These are phyloP conservation scores for Psidium guajava DNA, from an alignment of 345 rosid genomes.

Conservation along the genomic window DNA sequence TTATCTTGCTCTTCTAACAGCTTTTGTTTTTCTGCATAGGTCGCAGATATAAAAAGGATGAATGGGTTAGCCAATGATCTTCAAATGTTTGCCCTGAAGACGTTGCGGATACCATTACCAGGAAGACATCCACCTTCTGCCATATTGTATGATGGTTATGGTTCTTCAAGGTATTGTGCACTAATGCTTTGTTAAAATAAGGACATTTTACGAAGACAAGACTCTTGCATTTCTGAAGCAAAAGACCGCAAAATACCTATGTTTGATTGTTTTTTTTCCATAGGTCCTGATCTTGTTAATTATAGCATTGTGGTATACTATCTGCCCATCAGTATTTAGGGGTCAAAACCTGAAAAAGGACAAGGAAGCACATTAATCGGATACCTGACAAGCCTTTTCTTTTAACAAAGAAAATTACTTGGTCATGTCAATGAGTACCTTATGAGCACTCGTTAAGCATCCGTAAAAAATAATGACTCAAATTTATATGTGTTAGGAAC, in stretches of 20 bases:
- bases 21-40: slow-evolving; percentile 20
- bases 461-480: neutral
- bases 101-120: slow-evolving; percentile 44
- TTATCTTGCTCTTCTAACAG: neutral
- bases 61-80: slow-evolving; percentile 67
- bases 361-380: neutral
- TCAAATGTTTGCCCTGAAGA: slow-evolving; percentile 62
- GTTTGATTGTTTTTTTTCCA: neutral
- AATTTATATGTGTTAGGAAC: neutral
- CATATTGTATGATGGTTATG: slow-evolving; percentile 13
- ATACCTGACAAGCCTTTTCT: neutral
- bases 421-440: neutral
- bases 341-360: neutral
- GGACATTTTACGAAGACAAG: neutral
- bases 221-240: neutral
- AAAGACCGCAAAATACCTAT: neutral
- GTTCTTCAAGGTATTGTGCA: slow-evolving; percentile 16
- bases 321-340: neutral
- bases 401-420: neutral
- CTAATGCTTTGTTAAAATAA: neutral
- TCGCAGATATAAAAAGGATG: slow-evolving; percentile 43
- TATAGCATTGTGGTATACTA: neutral
- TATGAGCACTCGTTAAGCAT: neutral
- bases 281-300: neutral
- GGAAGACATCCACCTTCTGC: slow-evolving; percentile 58